phyloP scores from a whole-genome alignment of 257 asterid genomes.

The Salvia rosmarinus region DNA sequence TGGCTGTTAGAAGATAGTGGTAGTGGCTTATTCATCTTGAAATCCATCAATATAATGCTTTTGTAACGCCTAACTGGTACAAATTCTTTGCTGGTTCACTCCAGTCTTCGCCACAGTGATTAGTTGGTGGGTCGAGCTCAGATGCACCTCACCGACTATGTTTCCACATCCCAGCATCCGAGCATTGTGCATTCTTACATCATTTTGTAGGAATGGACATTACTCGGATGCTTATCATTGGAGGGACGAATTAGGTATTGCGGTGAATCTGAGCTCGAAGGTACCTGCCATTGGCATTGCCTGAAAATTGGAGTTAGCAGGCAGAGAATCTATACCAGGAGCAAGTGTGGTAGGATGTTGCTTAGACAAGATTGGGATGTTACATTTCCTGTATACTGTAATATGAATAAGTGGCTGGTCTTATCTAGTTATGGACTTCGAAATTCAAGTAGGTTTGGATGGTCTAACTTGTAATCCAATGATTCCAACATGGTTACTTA shows the following conservation, averaged over 20 bases:
- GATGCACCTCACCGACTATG: not conserved
- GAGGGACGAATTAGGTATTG: not conserved
- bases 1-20: not conserved
- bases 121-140: not conserved
- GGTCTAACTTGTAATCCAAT: not conserved
- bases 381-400: not conserved
- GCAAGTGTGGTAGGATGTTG: not conserved
- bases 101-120: not conserved
- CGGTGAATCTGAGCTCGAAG: conserved; percentile 3
- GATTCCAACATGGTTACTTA: not conserved
- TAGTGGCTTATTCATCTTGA: not conserved
- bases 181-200: not conserved
- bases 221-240: not conserved
- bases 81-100: not conserved
- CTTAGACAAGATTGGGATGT: not conserved
- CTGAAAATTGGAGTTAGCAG: not conserved
- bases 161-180: not conserved
- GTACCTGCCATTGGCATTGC: not conserved
- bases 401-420: not conserved
- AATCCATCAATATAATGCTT: not conserved
- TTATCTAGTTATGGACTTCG: not conserved
- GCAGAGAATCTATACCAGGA: conserved; percentile 1
- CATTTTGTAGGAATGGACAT: not conserved
- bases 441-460: not conserved
- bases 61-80: not conserved